Base-by-base conservation (phyloP, 2,329 filamentous ascomycete species). In the Pyrenophora seminiperda region DNA sequence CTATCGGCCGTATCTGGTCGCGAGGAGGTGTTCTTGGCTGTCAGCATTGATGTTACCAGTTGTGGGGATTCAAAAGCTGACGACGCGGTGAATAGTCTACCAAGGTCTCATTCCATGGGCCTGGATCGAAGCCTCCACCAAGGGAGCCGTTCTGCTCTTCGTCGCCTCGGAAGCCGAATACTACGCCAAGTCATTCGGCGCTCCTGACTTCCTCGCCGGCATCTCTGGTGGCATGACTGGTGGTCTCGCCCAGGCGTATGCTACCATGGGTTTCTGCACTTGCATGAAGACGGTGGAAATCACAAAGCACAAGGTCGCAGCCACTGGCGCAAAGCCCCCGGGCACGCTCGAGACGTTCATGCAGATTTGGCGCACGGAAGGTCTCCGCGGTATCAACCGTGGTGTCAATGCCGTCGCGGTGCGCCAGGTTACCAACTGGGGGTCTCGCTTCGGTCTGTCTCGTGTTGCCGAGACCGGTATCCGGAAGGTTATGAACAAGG, bases 271-370 rank as follows among this genome's bases (percentile, higher is more conserved):
- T 65, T 99, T 99, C 86, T 99, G 94, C 80, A 99, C 94, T 56
- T 99, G 94, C 85, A 99, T 99, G 94, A 99, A 99, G 87, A 99
- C 94, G 59, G 94, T 97, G 63, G 94, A 99, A 78, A 99, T 99
- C 78, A 99, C 94, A 72, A 95, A 97, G 80, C 89, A 94, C 83
- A 97, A 97, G 84, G 81, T 94, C 71, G 91, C 90, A 11, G 87
- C 90, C 27, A 63, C 85, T 34, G 94, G 94, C 65, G 85, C 87
- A 62, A 90, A 91, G 79, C 90, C 91, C 18, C 89, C 86, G n/a
- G 86, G 90, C 68, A 97, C 94, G 62, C 95, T 96, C 76, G 83
- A 86, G 65, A 97, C 94, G 52, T 99, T 99, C 77, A 94, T 93
- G 87, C 87, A 90, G 72, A 99, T 99, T 76, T 99, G 95, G 82